Evolutionary conservation across 352 stramenopile genomes (phyloP).

Genomic region (Aphanomyces invadans): DNA sequence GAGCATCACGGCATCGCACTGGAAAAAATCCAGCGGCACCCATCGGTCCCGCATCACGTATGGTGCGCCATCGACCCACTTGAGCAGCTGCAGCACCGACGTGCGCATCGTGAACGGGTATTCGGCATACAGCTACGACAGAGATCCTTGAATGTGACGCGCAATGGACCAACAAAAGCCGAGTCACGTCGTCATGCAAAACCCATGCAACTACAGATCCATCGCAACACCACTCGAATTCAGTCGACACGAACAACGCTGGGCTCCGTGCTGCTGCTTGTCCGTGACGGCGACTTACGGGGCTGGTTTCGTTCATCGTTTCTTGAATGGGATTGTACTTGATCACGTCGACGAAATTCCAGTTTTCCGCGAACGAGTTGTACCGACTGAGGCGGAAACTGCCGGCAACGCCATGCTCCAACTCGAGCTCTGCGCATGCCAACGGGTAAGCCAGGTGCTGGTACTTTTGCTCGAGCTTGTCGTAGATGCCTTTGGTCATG

Average conservation of each 20-base stretch:
- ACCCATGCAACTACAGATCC: too few species aligned
- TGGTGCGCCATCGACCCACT: slow-evolving; percentile 66
- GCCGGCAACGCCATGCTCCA: slow-evolving; percentile 52
- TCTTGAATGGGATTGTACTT: slow-evolving; percentile 68
- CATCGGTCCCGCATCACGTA: slow-evolving; percentile 65
- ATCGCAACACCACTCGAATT: too few species aligned
- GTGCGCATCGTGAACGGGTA: slow-evolving; percentile 70
- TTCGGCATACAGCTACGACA: slow-evolving; percentile 33
- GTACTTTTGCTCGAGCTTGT: slow-evolving; percentile 41
- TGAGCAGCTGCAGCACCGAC: slow-evolving; percentile 60
- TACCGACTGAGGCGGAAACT: slow-evolving; percentile 73
- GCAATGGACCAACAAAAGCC: too few species aligned
- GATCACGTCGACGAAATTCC: slow-evolving; percentile 78
- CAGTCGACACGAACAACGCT: too few species aligned
- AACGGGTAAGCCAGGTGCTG: slow-evolving; percentile 60
- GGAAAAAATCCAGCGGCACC: slow-evolving; percentile 53
- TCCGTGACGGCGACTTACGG: too few species aligned
- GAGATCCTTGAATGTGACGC: too few species aligned
- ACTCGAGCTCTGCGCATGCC: slow-evolving; percentile 49
- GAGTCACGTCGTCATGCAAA: too few species aligned
- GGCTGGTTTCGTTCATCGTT: too few species aligned
- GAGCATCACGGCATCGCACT: slow-evolving; percentile 68
- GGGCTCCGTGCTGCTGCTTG: too few species aligned
- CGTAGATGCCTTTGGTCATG: slow-evolving; percentile 41
- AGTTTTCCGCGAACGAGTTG: slow-evolving; percentile 78